phyloP scores from a whole-genome alignment of 169 alveolate genomes.

The Eimeria sp. region DNA sequence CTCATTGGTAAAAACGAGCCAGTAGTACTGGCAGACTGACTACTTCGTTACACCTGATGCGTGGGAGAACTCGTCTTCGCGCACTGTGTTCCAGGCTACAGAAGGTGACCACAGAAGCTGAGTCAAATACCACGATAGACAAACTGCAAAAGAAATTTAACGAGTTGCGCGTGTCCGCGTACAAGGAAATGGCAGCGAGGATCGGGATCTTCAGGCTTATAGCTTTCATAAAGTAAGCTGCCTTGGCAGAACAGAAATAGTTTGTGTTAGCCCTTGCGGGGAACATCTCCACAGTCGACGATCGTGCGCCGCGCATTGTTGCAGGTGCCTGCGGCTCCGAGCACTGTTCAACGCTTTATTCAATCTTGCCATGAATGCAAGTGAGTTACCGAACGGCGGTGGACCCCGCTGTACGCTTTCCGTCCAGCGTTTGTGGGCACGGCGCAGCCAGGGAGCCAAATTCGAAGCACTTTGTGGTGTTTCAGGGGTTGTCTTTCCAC shows the following conservation, averaged over 20 bases:
- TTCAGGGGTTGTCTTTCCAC: not conserved
- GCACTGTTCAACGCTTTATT: constrained; percentile 15
- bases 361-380: constrained; percentile 16
- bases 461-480: not conserved
- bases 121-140: constrained; percentile 45
- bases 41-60: not conserved
- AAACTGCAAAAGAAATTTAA: constrained; percentile 72
- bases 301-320: not conserved
- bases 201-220: constrained; percentile 42
- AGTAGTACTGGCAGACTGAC: not conserved
- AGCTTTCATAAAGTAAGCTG: constrained; percentile 16
- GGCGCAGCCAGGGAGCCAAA: not conserved
- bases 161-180: constrained; percentile 79
- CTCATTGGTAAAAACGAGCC: not conserved
- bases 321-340: constrained; percentile 64
- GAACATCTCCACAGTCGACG: not conserved
- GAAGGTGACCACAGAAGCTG: constrained; percentile 52
- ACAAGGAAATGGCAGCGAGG: constrained; percentile 70
- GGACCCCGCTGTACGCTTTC: not conserved
- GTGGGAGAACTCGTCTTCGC: not conserved
- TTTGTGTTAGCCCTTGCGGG: not conserved
- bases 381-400: constrained; percentile 20
- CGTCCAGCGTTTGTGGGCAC: not conserved
- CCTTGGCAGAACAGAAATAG: not conserved
- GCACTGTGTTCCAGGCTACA: constrained; percentile 58